Conservation (phyloP, 768 basidiomycete species). For the Psilocybe tampanensis region DNA sequence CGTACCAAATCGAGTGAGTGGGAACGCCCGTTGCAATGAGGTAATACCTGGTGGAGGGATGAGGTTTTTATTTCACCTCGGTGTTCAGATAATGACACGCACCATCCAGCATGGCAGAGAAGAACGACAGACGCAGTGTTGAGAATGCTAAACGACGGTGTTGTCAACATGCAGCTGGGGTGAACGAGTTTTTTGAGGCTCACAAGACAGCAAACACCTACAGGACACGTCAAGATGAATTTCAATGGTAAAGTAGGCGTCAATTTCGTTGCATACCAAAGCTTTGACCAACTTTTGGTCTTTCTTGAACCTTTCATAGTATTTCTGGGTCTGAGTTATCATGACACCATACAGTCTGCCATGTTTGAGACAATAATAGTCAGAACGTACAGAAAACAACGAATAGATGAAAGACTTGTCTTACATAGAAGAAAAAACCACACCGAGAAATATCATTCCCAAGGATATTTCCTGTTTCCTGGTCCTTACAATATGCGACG, state of each 20-base stretch:
- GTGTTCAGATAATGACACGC: background rate
- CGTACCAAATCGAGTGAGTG: conserved; percentile 30
- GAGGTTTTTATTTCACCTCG: background rate
- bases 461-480: conserved; percentile 26
- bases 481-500: conserved; percentile 10
- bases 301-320: conserved; percentile 31
- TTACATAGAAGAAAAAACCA: conserved; percentile 34
- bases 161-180: background rate
- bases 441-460: conserved; percentile 36
- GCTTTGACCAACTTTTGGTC: conserved; percentile 30
- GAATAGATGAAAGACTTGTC: background rate
- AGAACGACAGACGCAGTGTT: conserved; percentile 32
- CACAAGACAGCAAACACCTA: conserved; percentile 28
- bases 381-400: background rate
- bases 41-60: conserved; percentile 18
- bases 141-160: conserved; percentile 19
- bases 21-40: conserved; percentile 26
- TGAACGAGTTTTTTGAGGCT: background rate
- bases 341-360: conserved; percentile 33
- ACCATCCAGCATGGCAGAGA: conserved; percentile 34
- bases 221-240: no score
- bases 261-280: conserved; percentile 21
- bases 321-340: conserved; percentile 34
- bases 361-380: background rate
- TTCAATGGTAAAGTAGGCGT: no score